A percentile compares a stretch with the other conserved stretches of the same genome.
phyloP scores from a whole-genome alignment of 106 monocot genomes.

The Agapanthus africanus region DNA sequence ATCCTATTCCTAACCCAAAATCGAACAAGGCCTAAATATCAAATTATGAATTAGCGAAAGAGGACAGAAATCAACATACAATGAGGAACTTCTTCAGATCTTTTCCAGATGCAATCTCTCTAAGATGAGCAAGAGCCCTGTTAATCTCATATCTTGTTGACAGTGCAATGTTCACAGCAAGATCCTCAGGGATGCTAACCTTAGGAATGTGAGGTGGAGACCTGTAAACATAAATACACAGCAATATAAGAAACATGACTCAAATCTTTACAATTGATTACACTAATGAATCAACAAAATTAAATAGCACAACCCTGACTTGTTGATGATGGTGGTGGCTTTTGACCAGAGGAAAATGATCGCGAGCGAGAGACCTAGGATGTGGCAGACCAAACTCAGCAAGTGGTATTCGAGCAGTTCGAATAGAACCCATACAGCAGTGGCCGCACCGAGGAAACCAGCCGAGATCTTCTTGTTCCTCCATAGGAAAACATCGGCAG shows the following conservation, averaged over 20 bases:
- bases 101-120: conserved; percentile 27
- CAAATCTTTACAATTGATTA: neutral
- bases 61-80: conserved; percentile 21
- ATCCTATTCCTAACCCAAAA: no score
- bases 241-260: neutral
- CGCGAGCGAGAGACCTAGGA: conserved; percentile 35
- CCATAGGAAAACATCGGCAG: conserved; percentile 58
- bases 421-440: conserved; percentile 37
- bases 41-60: no score
- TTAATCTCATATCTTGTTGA: conserved; percentile 32
- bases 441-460: conserved; percentile 34
- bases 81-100: conserved; percentile 36
- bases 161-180: conserved; percentile 20
- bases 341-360: conserved; percentile 59
- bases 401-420: conserved; percentile 52
- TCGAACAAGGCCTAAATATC: neutral
- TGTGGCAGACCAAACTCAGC: conserved; percentile 30
- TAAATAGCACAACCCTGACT: conserved; percentile 19
- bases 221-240: conserved; percentile 8
- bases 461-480: conserved; percentile 54
- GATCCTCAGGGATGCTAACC: conserved; percentile 28
- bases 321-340: conserved; percentile 57
- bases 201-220: conserved; percentile 33
- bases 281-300: neutral
- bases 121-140: conserved; percentile 13